phyloP scores from a whole-genome alignment of 768 basidiomycete genomes.

The Hortiboletus campestris region DNA sequence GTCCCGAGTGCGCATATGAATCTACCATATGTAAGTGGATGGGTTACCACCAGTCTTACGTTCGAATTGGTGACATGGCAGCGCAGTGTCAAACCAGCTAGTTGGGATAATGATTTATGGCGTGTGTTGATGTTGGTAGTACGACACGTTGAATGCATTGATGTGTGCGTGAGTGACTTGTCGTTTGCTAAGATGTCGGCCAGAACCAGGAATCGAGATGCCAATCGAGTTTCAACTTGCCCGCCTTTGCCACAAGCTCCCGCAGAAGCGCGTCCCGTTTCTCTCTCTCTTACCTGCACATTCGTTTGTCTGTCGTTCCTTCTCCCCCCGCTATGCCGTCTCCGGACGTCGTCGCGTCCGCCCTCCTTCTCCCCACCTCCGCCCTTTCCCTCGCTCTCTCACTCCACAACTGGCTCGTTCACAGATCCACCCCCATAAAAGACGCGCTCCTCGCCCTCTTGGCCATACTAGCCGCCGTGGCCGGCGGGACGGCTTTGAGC shows the following conservation, averaged over 20 bases:
- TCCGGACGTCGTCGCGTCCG: slow-evolving; percentile 23
- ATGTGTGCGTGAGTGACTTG: slow-evolving; percentile 7
- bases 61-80: slow-evolving; percentile 6
- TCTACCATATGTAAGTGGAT: slow-evolving; percentile 8
- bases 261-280: not conserved
- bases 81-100: not conserved
- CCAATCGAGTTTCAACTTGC: slow-evolving; percentile 10
- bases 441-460: slow-evolving; percentile 18
- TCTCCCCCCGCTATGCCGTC: slow-evolving; percentile 22
- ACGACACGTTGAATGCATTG: not conserved
- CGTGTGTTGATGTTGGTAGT: not conserved
- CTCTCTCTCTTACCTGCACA: slow-evolving; percentile 5
- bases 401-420: slow-evolving; percentile 4
- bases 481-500: slow-evolving; percentile 21
- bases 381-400: slow-evolving; percentile 18
- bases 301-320: slow-evolving; percentile 19
- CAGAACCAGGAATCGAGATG: slow-evolving; percentile 20
- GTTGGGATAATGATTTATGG: not conserved
- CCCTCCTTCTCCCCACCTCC: slow-evolving; percentile 26
- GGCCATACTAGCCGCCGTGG: slow-evolving; percentile 21
- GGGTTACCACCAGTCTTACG: not conserved
- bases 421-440: slow-evolving; percentile 7
- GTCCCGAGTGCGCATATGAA: not conserved
- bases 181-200: slow-evolving; percentile 9
- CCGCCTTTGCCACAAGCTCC: slow-evolving; percentile 1